phyloP scores from a whole-genome alignment of 2,329 filamentous ascomycete species.

The Colletotrichum graminicola region DNA sequence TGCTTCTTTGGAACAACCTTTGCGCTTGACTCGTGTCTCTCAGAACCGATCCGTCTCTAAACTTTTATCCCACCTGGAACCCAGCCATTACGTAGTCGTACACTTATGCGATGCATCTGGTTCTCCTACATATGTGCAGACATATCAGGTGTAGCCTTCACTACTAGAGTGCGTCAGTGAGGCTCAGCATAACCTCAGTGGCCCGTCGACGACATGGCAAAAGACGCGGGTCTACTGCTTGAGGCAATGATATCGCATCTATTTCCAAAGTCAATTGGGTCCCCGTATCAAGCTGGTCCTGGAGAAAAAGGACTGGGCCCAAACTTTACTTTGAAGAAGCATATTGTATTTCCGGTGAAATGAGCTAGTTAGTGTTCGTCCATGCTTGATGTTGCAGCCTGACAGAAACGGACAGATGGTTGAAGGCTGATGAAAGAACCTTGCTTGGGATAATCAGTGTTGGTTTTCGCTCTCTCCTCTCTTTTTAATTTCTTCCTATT shows the following conservation, averaged over 20 bases:
- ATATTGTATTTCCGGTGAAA: not conserved
- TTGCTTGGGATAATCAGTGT: not conserved
- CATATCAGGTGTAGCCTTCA: not conserved
- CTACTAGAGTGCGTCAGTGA: not conserved
- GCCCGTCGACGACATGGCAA: no score
- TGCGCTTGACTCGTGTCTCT: slow-evolving; percentile 34
- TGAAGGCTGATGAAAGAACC: not conserved
- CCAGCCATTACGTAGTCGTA: not conserved
- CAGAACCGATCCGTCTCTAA: not conserved
- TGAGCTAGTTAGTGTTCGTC: not conserved
- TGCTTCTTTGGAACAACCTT: no score
- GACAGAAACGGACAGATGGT: not conserved
- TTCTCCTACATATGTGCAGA: not conserved
- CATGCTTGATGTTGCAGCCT: not conserved
- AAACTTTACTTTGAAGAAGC: not conserved
- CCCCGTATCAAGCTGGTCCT: no score
- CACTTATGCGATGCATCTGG: not conserved
- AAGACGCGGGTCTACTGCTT: not conserved
- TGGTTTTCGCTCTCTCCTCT: not conserved
- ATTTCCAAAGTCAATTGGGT: not conserved
- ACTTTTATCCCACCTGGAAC: slow-evolving; percentile 5
- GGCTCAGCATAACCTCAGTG: not conserved
- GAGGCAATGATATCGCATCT: not conserved
- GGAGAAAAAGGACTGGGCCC: not conserved
- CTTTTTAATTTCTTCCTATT: not conserved